Percentiles rank a stretch among this genome's conserved stretches.
These are phyloP conservation scores for Monilinia aucupariae DNA, from an alignment of 2,329 filamentous ascomycete species.

Conservation along the genomic window DNA sequence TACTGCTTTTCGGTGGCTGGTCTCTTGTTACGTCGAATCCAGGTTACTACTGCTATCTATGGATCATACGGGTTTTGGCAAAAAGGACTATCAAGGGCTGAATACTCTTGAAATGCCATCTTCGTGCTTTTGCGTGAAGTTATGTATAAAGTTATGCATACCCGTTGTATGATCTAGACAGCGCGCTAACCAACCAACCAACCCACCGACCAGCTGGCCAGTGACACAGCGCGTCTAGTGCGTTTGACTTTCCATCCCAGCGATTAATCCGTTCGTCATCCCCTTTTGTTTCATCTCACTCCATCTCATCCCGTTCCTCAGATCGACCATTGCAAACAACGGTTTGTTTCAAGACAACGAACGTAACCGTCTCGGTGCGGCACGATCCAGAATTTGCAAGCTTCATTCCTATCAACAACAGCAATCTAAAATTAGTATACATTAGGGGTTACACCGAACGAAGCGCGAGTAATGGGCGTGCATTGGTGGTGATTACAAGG, in stretches of 20 bases:
- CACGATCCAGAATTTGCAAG: not conserved
- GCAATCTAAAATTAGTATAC: not conserved
- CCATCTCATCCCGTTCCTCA: not conserved
- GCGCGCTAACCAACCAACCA: not conserved
- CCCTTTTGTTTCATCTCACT: not conserved
- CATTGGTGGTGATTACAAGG: not conserved
- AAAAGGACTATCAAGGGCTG: no score
- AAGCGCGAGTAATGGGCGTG: not conserved
- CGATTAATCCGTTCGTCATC: not conserved
- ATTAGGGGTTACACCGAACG: not conserved
- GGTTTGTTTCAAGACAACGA: not conserved
- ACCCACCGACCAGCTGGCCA: not conserved
- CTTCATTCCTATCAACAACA: not conserved
- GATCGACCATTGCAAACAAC: not conserved
- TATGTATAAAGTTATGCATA: not conserved
- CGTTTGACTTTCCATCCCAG: not conserved
- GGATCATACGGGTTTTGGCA: no score
- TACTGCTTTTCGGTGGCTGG: no score
- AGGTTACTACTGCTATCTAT: no score
- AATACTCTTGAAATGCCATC: not conserved
- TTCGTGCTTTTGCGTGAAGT: not conserved
- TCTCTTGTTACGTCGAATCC: no score
- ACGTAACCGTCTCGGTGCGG: not conserved
- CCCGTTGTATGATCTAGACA: not conserved
- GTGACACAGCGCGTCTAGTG: conserved; percentile 8